Percentiles rank a stretch among this genome's conserved stretches.
Conservation (phyloP, 192 early-diverging fungal genomes). For the Backusella psychrophila region DNA sequence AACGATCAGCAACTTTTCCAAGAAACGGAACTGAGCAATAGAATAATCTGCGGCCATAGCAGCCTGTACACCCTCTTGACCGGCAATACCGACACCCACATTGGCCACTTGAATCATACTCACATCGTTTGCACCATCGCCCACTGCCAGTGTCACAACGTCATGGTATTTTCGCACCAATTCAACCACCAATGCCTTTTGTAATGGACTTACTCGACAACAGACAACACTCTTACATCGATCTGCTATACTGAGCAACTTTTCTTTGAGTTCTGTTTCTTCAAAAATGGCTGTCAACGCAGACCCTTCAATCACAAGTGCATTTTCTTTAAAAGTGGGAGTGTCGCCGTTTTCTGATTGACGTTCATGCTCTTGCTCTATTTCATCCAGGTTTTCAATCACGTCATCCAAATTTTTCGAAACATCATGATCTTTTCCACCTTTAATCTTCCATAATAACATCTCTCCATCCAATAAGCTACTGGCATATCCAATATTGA, state of each 20-base stretch:
- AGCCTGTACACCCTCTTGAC: slow-evolving; percentile 86
- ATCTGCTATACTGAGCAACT: slow-evolving; percentile 69
- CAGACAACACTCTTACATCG: slow-evolving; percentile 86
- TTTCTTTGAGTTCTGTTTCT: slow-evolving; percentile 50
- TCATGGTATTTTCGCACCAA: slow-evolving; percentile 77
- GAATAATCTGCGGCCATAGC: slow-evolving; percentile 94
- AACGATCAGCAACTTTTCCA: slow-evolving; percentile 83
- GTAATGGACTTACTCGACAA: slow-evolving; percentile 89
- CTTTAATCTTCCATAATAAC: slow-evolving; percentile 61
- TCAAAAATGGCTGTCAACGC: slow-evolving; percentile 56
- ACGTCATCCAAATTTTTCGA: slow-evolving; percentile 21
- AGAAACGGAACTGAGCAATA: slow-evolving; percentile 89
- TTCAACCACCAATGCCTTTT: slow-evolving; percentile 94
- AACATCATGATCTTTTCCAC: slow-evolving; percentile 7
- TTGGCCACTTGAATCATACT: slow-evolving; percentile 97
- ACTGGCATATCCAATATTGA: slow-evolving; percentile 94
- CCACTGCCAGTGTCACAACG: slow-evolving; percentile 68
- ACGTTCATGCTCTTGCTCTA: background rate
- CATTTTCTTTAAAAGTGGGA: slow-evolving; percentile 38
- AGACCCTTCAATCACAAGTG: slow-evolving; percentile 84
- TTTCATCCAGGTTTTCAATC: slow-evolving; percentile 43
- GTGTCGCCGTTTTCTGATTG: background rate
- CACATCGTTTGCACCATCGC: slow-evolving; percentile 89
- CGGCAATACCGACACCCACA: slow-evolving; percentile 76
- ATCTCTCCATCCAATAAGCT: slow-evolving; percentile 67